A percentile compares a stretch with the other conserved stretches of the same genome.
These are phyloP conservation scores for Senna tora DNA, from an alignment of 306 rosid species.

Conservation along the genomic window DNA sequence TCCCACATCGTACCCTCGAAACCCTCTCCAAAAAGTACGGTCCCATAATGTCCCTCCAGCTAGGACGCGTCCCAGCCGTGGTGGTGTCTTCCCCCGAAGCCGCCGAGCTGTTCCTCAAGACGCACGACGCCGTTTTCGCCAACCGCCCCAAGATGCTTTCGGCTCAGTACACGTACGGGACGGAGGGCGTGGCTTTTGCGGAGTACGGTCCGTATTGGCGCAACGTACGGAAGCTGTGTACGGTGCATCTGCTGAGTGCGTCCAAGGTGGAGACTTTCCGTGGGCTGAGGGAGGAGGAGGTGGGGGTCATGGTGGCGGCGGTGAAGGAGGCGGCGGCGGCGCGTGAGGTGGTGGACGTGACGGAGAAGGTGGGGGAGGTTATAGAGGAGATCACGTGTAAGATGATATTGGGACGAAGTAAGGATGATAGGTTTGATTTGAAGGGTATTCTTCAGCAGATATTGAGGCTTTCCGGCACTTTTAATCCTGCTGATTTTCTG, in stretches of 20 bases:
- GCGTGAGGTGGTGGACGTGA: conserved; percentile 35
- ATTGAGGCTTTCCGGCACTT: conserved; percentile 9
- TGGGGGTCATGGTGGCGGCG: background rate
- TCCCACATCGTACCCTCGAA: conserved; percentile 39
- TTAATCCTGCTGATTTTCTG: conserved; percentile 40
- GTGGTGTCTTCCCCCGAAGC: conserved; percentile 43
- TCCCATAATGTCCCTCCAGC: conserved; percentile 41
- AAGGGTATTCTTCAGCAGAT: conserved; percentile 21
- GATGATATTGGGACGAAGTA: conserved; percentile 27
- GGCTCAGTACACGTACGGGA: conserved; percentile 9
- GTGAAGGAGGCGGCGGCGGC: background rate
- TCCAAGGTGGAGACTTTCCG: conserved; percentile 32
- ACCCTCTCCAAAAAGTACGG: conserved; percentile 39
- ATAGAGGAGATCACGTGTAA: conserved; percentile 4
- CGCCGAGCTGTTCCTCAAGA: conserved; percentile 54
- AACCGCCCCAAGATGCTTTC: conserved; percentile 18
- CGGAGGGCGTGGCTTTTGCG: conserved; percentile 35
- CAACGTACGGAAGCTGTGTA: conserved; percentile 39
- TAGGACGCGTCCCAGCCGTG: conserved; percentile 37
- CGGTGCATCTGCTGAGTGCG: conserved; percentile 22
- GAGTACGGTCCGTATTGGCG: conserved; percentile 45
- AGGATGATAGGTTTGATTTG: conserved; percentile 31
- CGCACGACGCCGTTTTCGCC: conserved; percentile 39
- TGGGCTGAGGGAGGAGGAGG: conserved; percentile 1
- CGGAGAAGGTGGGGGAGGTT: conserved; percentile 24